Evolutionary conservation across 441 rosid species (phyloP).

Genomic region (Erodium texanum): DNA sequence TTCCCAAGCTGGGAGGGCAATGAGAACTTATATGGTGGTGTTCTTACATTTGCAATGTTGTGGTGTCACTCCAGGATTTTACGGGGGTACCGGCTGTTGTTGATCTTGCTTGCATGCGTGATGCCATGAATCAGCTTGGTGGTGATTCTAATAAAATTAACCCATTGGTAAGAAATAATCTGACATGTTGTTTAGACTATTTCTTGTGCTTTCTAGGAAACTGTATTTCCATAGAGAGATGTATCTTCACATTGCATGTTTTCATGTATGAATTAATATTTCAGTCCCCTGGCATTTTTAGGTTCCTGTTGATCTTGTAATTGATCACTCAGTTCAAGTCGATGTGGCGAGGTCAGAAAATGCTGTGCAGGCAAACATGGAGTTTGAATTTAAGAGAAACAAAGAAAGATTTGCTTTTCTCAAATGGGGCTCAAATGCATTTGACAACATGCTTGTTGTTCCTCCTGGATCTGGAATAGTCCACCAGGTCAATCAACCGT

Average conservation of each 20-base stretch:
- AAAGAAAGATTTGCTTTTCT: slow-evolving; percentile 63
- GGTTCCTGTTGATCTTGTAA: slow-evolving; percentile 75
- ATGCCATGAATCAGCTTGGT: slow-evolving; percentile 60
- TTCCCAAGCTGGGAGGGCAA: not conserved
- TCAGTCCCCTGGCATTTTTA: slow-evolving; percentile 19
- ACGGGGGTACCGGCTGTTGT: slow-evolving; percentile 73
- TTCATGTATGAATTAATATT: slow-evolving; percentile 1
- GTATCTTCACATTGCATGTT: slow-evolving; percentile 8
- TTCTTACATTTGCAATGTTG: not conserved
- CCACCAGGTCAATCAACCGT: slow-evolving; percentile 41
- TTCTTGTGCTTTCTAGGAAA: not conserved
- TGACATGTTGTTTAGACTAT: not conserved
- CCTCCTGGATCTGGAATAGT: slow-evolving; percentile 74
- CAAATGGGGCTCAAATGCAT: slow-evolving; percentile 67
- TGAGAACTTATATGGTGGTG: not conserved
- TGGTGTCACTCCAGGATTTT: slow-evolving; percentile 37
- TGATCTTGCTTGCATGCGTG: slow-evolving; percentile 67
- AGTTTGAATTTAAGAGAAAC: slow-evolving; percentile 54
- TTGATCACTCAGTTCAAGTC: slow-evolving; percentile 69
- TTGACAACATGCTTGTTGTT: slow-evolving; percentile 63
- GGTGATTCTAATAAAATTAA: slow-evolving; percentile 51
- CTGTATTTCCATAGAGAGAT: slow-evolving; percentile 5
- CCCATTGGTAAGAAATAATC: slow-evolving; percentile 31
- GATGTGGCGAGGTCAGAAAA: slow-evolving; percentile 66
- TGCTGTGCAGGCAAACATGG: slow-evolving; percentile 70